Base-by-base conservation (phyloP, 768 basidiomycete species). In the Cyclocybe cylindracea region DNA sequence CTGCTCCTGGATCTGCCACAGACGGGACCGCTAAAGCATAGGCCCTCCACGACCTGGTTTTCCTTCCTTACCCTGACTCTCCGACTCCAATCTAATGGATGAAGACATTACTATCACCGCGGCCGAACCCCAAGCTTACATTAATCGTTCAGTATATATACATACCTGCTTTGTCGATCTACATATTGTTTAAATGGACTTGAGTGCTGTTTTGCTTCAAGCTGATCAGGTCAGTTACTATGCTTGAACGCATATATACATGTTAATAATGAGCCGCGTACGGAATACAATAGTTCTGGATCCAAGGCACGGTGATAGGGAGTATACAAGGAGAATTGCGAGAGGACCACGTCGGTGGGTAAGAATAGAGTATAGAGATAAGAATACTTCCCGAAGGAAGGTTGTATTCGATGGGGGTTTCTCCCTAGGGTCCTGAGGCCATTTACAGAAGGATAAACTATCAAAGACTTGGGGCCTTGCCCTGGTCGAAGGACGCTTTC, bases 401-500 rank as follows among this genome's bases (percentile, higher is more conserved):
- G 3, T 24, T 24, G 5, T 5, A 5, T 24, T 24, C 5, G 24
- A 3, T 24, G 24, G 24, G 5, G 24, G 5, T 24, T 5, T 5
- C 24, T 24, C 24, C 24, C 5, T 3, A 24, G 5, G 24, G 24
- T 24, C 24, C 24, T 24, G 24, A 5, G 5, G 5, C 24, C 24
- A 24, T 24, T 24, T 24, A 24, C 24, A 24, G 24, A 24, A 24
- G 5, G 4, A 24, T 14, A 14, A 9, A 14, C 11, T 14, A 40
- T 14, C 11, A 14, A 8, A 40, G 39, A 40, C 7, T n/a, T 47
- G 10, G 7, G 5, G 14, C 10, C 8, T 16, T 32, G 19, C n/a
- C 10, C 14, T 39, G 39, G 48, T 66, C 63, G 51, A 66, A 66
- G 19, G 64, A 57, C 5, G 56, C 45, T 47, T 57, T 51, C 46